Base-by-base conservation (phyloP, 2,329 filamentous ascomycete genomes). In the Akanthomyces lecanii region DNA sequence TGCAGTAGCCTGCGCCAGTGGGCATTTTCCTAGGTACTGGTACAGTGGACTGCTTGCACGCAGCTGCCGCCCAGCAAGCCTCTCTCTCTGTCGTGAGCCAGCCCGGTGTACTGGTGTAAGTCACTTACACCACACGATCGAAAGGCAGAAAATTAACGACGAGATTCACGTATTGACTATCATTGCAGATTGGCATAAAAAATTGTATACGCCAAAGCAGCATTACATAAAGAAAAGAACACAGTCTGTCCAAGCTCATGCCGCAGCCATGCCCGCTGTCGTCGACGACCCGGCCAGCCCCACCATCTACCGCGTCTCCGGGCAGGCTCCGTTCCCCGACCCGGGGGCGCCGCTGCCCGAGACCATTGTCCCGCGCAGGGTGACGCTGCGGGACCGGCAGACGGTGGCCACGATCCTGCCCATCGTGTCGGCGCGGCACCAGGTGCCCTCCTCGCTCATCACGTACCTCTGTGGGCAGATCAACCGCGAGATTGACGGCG, bases 401-500 rank as follows among this genome's bases (percentile, higher is more conserved):
- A 96, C 92, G 0, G 86, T 89, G 55, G 92, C 92, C 10, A 96
- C 91, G 1, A 82, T 96, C 51, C 84, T 96, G 57, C 92, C 92
- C 11, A 92, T 96, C 74, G 87, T 86, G 21, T 89, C 89, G n/a
- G 51, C 33, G 14, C 84, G 85, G 21, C 80, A 86, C 63, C 85
- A 92, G 71, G 88, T 96, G n/a, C 92, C 92, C 2, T 78, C 81
- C 45, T 88, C 89, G 7, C 80, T 97, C 63, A 80, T 94, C 42
- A 82, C 82, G 45, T 95, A 96, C 71, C 85, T 97, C 53, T 90
- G 85, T 69, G 89, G 92, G 71, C 89, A 95, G 77, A 83, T 96
- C 69, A 94, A 93, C 74, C 89, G 90, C 76, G 92, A 96, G 76
- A 95, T 97, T 71, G 91, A 95, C 71, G 90, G 91, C 75, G 92